These are phyloP conservation scores for Acer saccharum DNA, from an alignment of 345 rosid genomes.

Conservation along the genomic window DNA sequence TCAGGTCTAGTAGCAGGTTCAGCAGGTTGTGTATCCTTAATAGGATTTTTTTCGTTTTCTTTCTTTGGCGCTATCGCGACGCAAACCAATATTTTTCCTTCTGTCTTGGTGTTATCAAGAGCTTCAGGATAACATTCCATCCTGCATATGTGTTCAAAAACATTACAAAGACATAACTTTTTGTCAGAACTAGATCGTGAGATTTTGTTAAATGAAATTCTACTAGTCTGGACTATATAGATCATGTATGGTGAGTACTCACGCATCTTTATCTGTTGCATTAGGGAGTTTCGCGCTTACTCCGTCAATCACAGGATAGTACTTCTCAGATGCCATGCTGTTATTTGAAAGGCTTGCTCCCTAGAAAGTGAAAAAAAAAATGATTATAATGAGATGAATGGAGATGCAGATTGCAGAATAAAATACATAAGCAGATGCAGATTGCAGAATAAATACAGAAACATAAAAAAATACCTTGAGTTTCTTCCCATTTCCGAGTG, in stretches of 20 bases:
- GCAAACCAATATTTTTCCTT: constrained; percentile 41
- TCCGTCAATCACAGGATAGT: constrained; percentile 25
- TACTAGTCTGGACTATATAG: too few relatives aligned
- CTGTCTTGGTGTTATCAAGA: constrained; percentile 28
- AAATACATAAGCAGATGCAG: not conserved
- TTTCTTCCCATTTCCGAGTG: constrained; percentile 44
- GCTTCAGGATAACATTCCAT: constrained; percentile 13
- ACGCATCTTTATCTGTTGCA: constrained; percentile 22
- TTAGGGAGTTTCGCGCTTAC: constrained; percentile 7
- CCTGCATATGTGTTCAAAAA: not conserved
- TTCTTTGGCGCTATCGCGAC: constrained; percentile 18
- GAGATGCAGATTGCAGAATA: not conserved
- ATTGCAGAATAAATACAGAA: not conserved
- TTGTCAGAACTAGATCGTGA: too few relatives aligned
- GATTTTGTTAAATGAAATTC: too few relatives aligned
- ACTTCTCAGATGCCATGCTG: not conserved
- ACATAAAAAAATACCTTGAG: constrained; percentile 44
- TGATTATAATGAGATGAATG: not conserved
- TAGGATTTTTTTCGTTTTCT: constrained; percentile 23
- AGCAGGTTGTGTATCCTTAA: not conserved
- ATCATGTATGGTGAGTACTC: not conserved
- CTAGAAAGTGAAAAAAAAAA: not conserved
- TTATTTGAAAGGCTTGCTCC: constrained; percentile 24
- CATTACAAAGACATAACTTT: not conserved
- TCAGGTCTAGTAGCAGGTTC: constrained; percentile 18